These are phyloP conservation scores for Babesia microti DNA, from an alignment of 169 alveolate genomes.

Conservation along the genomic window DNA sequence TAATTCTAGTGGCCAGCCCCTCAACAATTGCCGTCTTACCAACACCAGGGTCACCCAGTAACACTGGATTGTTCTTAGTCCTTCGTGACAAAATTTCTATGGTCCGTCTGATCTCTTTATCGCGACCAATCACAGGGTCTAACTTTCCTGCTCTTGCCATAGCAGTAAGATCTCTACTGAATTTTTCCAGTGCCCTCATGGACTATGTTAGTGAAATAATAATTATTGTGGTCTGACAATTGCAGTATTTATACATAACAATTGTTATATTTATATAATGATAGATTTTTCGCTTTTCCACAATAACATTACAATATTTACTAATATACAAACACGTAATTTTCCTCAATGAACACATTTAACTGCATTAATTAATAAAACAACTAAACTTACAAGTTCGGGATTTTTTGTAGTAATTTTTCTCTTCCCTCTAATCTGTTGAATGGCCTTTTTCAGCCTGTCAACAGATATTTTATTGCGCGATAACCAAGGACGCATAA, in stretches of 20 bases:
- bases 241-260: background rate
- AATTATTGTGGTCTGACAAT: background rate
- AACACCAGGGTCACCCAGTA: constrained; percentile 80
- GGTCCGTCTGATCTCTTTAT: constrained; percentile 71
- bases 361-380: background rate
- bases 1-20: constrained; percentile 75
- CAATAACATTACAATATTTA: too few relatives aligned
- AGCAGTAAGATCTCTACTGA: constrained; percentile 66
- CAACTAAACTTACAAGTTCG: constrained; percentile 44
- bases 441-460: constrained; percentile 67
- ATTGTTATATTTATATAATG: too few relatives aligned
- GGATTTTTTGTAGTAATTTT: constrained; percentile 73
- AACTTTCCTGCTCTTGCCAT: constrained; percentile 73
- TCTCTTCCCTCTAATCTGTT: constrained; percentile 67
- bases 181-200: constrained; percentile 59
- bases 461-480: constrained; percentile 56
- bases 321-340: background rate
- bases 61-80: constrained; percentile 75
- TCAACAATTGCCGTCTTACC: constrained; percentile 83
- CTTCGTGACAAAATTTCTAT: constrained; percentile 69
- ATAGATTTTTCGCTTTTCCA: too few relatives aligned
- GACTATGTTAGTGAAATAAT: constrained; percentile 12
- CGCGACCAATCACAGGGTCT: constrained; percentile 80
- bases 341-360: background rate
- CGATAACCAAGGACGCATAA: constrained; percentile 66